phyloP scores from a whole-genome alignment of 768 basidiomycete genomes.

The Leucocoprinus birnbaumii region DNA sequence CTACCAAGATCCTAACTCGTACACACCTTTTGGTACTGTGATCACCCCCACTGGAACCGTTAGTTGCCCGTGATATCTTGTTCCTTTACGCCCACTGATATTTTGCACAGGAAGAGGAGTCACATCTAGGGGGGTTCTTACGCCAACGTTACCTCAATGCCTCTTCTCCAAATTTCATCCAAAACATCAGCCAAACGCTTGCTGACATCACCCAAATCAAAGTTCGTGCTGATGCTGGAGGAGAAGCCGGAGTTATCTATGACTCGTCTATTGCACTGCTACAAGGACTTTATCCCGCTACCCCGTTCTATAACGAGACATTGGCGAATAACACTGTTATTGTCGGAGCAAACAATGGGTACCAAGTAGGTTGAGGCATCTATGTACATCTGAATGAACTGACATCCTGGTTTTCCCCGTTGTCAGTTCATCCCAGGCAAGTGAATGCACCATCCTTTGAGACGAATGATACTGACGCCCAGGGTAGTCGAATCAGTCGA shows the following conservation, averaged over 20 bases:
- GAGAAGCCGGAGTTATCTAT: constrained; percentile 64
- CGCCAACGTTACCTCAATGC: constrained; percentile 50
- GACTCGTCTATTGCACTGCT: constrained; percentile 65
- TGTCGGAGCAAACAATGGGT: constrained; percentile 59
- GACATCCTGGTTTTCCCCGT: too few species aligned
- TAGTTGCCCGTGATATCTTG: constrained; percentile 17
- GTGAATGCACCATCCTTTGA: constrained; percentile 13
- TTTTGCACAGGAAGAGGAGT: constrained; percentile 48
- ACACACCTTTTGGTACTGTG: constrained; percentile 51
- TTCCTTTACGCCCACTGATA: background rate
- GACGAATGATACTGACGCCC: background rate
- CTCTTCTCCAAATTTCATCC: constrained; percentile 51
- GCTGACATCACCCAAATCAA: constrained; percentile 34
- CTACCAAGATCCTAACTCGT: constrained; percentile 59
- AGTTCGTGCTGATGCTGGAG: constrained; percentile 66
- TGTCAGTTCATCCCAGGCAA: constrained; percentile 31
- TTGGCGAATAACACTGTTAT: constrained; percentile 67
- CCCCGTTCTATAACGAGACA: constrained; percentile 40
- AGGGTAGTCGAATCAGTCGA: constrained; percentile 60
- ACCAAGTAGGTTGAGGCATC: constrained; percentile 36
- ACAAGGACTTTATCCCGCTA: constrained; percentile 67
- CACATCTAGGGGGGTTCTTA: constrained; percentile 51
- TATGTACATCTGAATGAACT: background rate
- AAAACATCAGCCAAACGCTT: constrained; percentile 33
- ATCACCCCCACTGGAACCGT: constrained; percentile 72